A percentile compares a stretch with the other conserved stretches of the same genome.
Evolutionary conservation across 306 rosid species (phyloP).

Genomic region (Luffa aegyptiaca): DNA sequence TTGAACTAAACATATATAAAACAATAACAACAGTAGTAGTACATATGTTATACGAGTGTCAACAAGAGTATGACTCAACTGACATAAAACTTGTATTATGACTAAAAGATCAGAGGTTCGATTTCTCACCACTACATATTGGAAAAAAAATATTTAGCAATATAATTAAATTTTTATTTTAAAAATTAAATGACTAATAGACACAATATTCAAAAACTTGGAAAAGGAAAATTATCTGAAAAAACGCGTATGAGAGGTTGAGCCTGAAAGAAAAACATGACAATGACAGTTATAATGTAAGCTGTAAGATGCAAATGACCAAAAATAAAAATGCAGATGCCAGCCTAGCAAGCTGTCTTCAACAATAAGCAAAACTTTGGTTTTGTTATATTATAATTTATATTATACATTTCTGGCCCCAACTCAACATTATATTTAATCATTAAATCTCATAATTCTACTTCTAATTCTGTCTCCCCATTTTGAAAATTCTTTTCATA

Average conservation of each 20-base stretch:
- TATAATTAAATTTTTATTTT: too few relatives aligned
- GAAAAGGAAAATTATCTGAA: background rate
- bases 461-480: background rate
- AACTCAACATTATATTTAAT: background rate
- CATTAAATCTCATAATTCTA: background rate
- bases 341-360: background rate
- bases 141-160: too few relatives aligned
- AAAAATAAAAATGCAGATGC: background rate
- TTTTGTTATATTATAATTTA: background rate
- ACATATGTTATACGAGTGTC: too few relatives aligned
- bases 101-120: too few relatives aligned
- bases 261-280: background rate
- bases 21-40: too few relatives aligned
- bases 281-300: background rate
- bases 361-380: background rate
- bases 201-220: background rate
- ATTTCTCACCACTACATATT: too few relatives aligned
- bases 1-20: too few relatives aligned
- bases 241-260: background rate
- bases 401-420: background rate
- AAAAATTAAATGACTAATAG: too few relatives aligned
- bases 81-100: too few relatives aligned
- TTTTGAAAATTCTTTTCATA: background rate
- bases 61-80: too few relatives aligned
- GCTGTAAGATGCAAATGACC: background rate